A percentile compares a stretch with the other conserved stretches of the same genome.
phyloP scores from a whole-genome alignment of 78 protist genomes.

The Isochrysis galbana region DNA sequence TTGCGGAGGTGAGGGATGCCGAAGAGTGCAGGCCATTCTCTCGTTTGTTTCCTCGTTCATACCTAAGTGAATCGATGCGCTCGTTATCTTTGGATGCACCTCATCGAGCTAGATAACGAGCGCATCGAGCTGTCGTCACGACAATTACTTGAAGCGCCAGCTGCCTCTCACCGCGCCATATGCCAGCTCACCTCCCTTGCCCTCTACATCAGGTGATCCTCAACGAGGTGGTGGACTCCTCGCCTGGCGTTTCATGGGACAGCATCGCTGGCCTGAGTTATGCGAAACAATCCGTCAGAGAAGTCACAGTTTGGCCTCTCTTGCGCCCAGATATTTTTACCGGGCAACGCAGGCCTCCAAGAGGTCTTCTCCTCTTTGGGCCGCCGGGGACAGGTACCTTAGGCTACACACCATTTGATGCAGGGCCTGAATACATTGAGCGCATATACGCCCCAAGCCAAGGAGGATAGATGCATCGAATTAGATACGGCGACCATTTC shows the following conservation, averaged over 20 bases:
- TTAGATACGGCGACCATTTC: no score
- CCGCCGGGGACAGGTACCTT: constrained; percentile 89
- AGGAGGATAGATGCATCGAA: no score
- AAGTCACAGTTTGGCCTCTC: constrained; percentile 69
- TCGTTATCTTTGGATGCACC: no score
- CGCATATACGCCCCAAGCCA: no score
- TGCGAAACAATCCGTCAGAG: constrained; percentile 68
- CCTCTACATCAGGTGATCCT: background rate
- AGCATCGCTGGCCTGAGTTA: constrained; percentile 63
- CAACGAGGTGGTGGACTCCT: background rate
- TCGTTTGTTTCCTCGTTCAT: background rate
- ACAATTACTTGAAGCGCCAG: no score
- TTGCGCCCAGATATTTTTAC: constrained; percentile 71
- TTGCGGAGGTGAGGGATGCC: constrained; percentile 9
- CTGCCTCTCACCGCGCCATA: background rate
- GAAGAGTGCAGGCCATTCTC: no score
- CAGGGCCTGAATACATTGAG: no score
- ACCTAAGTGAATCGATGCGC: no score
- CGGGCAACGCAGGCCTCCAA: constrained; percentile 72
- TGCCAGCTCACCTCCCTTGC: background rate
- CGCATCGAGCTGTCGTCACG: no score
- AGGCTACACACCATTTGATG: no score
- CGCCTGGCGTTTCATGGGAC: background rate
- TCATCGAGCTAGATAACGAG: no score
- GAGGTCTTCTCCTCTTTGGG: constrained; percentile 84